phyloP scores from a whole-genome alignment of 768 basidiomycete species.

The Lentinula boryana region DNA sequence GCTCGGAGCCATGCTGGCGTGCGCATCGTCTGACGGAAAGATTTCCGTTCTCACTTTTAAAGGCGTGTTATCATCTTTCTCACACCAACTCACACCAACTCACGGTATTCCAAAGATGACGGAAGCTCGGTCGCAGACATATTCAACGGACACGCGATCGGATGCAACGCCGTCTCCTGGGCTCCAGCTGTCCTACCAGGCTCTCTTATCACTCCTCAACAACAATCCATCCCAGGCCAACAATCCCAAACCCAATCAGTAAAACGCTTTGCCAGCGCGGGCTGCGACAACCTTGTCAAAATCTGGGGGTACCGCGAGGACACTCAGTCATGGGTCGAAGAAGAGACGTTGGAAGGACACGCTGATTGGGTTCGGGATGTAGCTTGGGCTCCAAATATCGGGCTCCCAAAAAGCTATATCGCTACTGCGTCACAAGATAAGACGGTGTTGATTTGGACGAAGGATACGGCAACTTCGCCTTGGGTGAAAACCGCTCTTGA shows the following conservation, averaged over 20 bases:
- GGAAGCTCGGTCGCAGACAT: constrained; percentile 95
- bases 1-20: constrained; percentile 92
- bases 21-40: constrained; percentile 95
- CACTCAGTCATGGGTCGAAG: constrained; percentile 84
- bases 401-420: constrained; percentile 89
- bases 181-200: constrained; percentile 87
- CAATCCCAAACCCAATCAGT: constrained; percentile 46
- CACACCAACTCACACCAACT: not conserved
- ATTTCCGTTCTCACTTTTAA: constrained; percentile 96
- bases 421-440: constrained; percentile 95
- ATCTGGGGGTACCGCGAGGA: constrained; percentile 92
- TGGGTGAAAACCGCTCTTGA: constrained; percentile 84
- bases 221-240: constrained; percentile 22
- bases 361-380: constrained; percentile 98
- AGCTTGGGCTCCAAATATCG: constrained; percentile 98
- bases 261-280: constrained; percentile 92
- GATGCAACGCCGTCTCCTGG: constrained; percentile 98
- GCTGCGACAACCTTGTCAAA: constrained; percentile 92
- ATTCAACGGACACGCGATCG: constrained; percentile 93
- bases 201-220: constrained; percentile 68
- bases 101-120: constrained; percentile 54
- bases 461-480: constrained; percentile 63
- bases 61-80: constrained; percentile 50
- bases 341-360: constrained; percentile 88
- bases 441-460: constrained; percentile 89